Evolutionary conservation across 345 rosid genomes (phyloP), one percentile per base, ranked within the genome.

Genomic region (Carallia brachiata): DNA sequence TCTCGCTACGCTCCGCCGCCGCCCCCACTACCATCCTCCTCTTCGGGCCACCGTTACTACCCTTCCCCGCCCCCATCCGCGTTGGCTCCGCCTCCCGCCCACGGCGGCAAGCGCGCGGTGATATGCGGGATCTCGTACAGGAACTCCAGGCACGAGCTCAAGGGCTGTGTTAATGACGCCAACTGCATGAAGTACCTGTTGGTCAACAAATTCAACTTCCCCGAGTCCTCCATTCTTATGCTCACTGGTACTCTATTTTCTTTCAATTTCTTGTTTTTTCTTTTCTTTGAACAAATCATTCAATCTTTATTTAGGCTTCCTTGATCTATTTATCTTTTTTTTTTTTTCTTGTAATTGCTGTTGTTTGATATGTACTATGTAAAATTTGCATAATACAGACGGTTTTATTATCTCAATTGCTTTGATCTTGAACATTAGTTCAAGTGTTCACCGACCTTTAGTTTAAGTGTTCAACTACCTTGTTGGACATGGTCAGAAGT

Each of bases 131-230:
- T 93, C 1, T 76, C 94, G 23, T 93, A 91, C 63, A 84, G 65
- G 85, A 47, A 81, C 52, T 72, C 94, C 5, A 28, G 31, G 12
- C 47, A 81, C 60, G 93, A 93, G 78, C 86, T 93, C 30, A 89
- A 88, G 71, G 98, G 98, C 12, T 91, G 98, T 75, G 54, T 91
- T 52, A 91, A 91, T 69, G 96, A 93, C 63, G 95, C 93, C 48
- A 90, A 68, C 18, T 93, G 91, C 74, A 93, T 93, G 94, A 91
- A 93, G 82, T 91, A 75, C 81, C 68, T 93, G 90, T 55, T 93
- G 86, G 74, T 88, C 71, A 87, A 86, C 50, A 89, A 81, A 50
- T 93, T 91, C 81, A 77, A 77, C 7, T 91, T 93, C 78, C 97
- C 93, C 0, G 97, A 89, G 71, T 86, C 98, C 23, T 88, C 89